Conservation (phyloP, 1,284 basidiomycete species). For the Schizophyllum commune region DNA sequence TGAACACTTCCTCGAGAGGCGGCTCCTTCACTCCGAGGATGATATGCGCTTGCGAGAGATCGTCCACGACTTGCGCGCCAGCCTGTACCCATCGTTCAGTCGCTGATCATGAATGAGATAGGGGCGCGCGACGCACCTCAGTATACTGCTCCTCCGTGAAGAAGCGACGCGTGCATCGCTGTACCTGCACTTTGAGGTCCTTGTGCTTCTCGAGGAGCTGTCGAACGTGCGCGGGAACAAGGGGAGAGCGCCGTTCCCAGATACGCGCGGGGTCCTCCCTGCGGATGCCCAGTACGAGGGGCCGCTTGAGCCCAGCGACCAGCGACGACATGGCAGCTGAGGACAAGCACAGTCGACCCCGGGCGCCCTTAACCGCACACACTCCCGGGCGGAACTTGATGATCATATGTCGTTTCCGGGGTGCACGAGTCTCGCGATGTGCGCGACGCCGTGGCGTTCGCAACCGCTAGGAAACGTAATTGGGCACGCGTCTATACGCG, state of each 20-base stretch:
- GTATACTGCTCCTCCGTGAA: constrained; percentile 59
- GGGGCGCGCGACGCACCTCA: constrained; percentile 37
- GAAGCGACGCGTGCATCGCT: constrained; percentile 69
- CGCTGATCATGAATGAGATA: constrained; percentile 6
- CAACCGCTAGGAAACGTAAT: not conserved
- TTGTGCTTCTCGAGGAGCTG: constrained; percentile 42
- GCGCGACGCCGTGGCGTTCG: not conserved
- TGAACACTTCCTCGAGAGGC: constrained; percentile 55
- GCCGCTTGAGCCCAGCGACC: not conserved
- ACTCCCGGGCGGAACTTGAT: not conserved
- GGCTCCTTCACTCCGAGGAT: constrained; percentile 86
- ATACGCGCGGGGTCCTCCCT: constrained; percentile 75
- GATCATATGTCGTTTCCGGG: not conserved
- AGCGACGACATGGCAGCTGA: not conserved
- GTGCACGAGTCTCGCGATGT: not conserved
- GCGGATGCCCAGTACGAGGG: constrained; percentile 14
- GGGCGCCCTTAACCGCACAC: not conserved
- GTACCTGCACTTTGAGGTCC: constrained; percentile 63
- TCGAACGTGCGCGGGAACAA: constrained; percentile 67
- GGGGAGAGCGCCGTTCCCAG: constrained; percentile 83
- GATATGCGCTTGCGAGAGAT: constrained; percentile 63
- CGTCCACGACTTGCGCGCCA: constrained; percentile 59
- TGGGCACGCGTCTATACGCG: not conserved
- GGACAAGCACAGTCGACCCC: not conserved
- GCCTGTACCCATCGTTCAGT: constrained; percentile 39